These are phyloP conservation scores for Aureobasidium sp. DNA, from an alignment of 2,329 filamentous ascomycete genomes.

Conservation along the genomic window DNA sequence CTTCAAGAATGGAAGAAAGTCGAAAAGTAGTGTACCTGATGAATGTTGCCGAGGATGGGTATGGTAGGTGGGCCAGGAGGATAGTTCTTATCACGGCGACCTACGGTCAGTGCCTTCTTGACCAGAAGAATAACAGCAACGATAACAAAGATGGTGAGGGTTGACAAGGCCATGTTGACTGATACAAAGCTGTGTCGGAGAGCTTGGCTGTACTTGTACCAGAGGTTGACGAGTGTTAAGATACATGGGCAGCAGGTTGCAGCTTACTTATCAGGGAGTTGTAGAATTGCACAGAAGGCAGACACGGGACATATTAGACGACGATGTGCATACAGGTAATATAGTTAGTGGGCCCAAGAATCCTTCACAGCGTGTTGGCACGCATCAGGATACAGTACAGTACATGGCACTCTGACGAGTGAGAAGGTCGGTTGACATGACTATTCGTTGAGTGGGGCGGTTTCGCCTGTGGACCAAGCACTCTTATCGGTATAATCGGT, in stretches of 20 bases:
- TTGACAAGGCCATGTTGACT: not conserved
- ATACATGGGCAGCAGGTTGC: not conserved
- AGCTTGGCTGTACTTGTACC: not conserved
- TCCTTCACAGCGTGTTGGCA: not conserved
- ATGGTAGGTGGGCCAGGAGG: constrained; percentile 22
- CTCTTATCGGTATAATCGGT: not conserved
- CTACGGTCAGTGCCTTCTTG: constrained; percentile 9
- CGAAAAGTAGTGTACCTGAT: constrained; percentile 13
- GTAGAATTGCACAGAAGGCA: not conserved
- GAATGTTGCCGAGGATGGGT: constrained; percentile 21
- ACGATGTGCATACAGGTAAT: not conserved
- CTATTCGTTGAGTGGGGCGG: too few relatives aligned
- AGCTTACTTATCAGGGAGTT: not conserved
- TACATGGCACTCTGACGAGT: too few relatives aligned
- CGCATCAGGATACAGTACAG: not conserved
- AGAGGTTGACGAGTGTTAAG: not conserved
- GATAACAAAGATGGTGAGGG: not conserved
- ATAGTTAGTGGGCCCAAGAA: not conserved
- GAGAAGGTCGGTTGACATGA: too few relatives aligned
- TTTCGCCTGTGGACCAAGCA: not conserved
- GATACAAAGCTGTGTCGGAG: not conserved
- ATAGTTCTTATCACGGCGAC: constrained; percentile 17
- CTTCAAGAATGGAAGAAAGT: not conserved
- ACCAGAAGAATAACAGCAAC: not conserved
- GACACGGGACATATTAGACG: not conserved